A percentile compares a stretch with the other conserved stretches of the same genome.
phyloP scores from a whole-genome alignment of 805 yeast species.

The Candida tammaniensis region DNA sequence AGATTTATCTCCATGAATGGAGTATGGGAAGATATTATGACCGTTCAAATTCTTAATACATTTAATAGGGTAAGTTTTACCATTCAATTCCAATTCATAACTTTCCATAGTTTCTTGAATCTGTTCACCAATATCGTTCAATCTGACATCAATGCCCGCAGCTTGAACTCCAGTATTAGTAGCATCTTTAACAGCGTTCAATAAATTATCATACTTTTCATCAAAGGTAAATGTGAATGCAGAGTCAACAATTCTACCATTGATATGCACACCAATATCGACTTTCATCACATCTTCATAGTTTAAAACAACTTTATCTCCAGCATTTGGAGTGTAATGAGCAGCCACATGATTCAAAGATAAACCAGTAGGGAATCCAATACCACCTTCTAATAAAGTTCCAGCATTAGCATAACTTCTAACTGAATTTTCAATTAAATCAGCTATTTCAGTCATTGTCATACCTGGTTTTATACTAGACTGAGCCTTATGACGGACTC shows the following conservation, averaged over 20 bases:
- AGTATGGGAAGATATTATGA: constrained; percentile 81
- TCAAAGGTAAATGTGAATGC: constrained; percentile 92
- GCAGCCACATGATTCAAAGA: constrained; percentile 94
- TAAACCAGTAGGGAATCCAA: constrained; percentile 98
- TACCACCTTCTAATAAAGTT: constrained; percentile 67
- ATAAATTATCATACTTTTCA: constrained; percentile 72
- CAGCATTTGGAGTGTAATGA: constrained; percentile 95
- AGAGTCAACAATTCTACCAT: constrained; percentile 90
- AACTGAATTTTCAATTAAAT: constrained; percentile 80
- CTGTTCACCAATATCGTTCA: constrained; percentile 94
- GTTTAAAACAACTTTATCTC: constrained; percentile 76
- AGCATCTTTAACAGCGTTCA: constrained; percentile 87
- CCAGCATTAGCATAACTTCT: constrained; percentile 71
- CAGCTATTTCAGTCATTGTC: constrained; percentile 87
- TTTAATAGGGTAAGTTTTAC: constrained; percentile 79
- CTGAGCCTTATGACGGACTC: constrained; percentile 80
- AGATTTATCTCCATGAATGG: constrained; percentile 91
- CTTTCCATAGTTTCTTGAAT: constrained; percentile 97
- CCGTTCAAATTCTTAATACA: constrained; percentile 92
- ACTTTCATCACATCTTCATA: constrained; percentile 95
- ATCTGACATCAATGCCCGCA: constrained; percentile 93
- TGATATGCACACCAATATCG: constrained; percentile 94
- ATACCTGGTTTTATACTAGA: constrained; percentile 82
- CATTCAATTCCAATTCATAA: constrained; percentile 87
- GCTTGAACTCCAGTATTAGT: constrained; percentile 90